phyloP scores from a whole-genome alignment of 2,329 filamentous ascomycete species.

The Monilinia aucupariae region DNA sequence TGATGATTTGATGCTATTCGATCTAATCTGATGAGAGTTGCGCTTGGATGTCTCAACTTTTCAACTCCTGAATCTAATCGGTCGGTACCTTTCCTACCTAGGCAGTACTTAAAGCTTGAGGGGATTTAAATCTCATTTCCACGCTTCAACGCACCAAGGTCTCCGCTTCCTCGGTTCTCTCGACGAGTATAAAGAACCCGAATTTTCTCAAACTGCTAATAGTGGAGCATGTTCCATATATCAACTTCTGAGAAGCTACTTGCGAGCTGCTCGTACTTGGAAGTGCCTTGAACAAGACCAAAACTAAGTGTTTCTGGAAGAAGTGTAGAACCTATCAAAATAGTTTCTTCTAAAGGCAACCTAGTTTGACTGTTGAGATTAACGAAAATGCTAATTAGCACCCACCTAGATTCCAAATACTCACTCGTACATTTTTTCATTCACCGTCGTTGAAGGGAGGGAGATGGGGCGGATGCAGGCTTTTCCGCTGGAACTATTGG shows the following conservation, averaged over 20 bases:
- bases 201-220: not conserved
- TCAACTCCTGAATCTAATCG: not conserved
- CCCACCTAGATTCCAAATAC: not conserved
- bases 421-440: not conserved
- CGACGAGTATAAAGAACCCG: not conserved
- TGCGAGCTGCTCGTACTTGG: not conserved
- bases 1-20: not conserved
- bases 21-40: conserved; percentile 14
- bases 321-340: conserved; percentile 9
- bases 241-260: not conserved
- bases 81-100: not conserved
- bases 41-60: not conserved
- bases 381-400: not conserved
- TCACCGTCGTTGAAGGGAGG: not conserved
- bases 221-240: not conserved
- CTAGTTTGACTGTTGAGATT: conserved; percentile 9
- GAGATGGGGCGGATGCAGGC: not conserved
- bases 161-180: not conserved
- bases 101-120: not conserved
- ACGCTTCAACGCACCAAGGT: not conserved
- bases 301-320: not conserved
- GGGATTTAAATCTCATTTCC: not conserved
- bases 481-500: not conserved
- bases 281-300: not conserved
- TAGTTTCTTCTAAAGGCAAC: not conserved